These are phyloP conservation scores for Beverwykella pulmonaria DNA, from an alignment of 495 filamentous ascomycete species.

Conservation along the genomic window DNA sequence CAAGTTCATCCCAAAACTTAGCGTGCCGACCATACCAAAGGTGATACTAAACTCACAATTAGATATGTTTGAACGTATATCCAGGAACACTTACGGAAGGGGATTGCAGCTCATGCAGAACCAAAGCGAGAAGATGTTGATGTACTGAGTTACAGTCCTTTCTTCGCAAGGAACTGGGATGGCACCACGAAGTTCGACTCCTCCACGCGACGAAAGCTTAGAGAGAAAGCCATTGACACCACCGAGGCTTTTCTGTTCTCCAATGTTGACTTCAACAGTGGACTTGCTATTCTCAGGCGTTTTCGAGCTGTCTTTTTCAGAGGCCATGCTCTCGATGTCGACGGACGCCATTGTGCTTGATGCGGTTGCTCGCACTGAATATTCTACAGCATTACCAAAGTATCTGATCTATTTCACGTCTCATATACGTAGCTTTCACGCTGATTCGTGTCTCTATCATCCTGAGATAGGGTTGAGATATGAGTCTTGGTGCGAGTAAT, in stretches of 20 bases:
- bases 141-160: slow-evolving; percentile 17
- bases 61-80: neutral
- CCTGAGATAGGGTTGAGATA: slow-evolving; percentile 3
- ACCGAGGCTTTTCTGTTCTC: neutral
- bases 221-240: slow-evolving; percentile 5
- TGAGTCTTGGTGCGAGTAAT: slow-evolving; percentile 5
- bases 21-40: slow-evolving; percentile 58
- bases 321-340: slow-evolving; percentile 1
- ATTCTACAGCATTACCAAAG: neutral
- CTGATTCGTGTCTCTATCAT: slow-evolving; percentile 9
- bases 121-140: slow-evolving; percentile 24
- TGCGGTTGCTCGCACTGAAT: neutral
- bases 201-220: neutral
- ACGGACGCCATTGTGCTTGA: neutral
- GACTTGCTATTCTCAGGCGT: neutral
- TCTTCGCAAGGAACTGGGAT: slow-evolving; percentile 25
- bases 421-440: neutral
- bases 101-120: slow-evolving; percentile 23
- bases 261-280: neutral
- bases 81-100: slow-evolving; percentile 6
- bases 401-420: neutral
- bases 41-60: slow-evolving; percentile 49
- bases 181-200: slow-evolving; percentile 12
- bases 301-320: neutral
- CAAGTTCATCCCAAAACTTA: slow-evolving; percentile 52